Conservation (phyloP, 352 stramenopile genomes). For the Bremia lactucae region DNA sequence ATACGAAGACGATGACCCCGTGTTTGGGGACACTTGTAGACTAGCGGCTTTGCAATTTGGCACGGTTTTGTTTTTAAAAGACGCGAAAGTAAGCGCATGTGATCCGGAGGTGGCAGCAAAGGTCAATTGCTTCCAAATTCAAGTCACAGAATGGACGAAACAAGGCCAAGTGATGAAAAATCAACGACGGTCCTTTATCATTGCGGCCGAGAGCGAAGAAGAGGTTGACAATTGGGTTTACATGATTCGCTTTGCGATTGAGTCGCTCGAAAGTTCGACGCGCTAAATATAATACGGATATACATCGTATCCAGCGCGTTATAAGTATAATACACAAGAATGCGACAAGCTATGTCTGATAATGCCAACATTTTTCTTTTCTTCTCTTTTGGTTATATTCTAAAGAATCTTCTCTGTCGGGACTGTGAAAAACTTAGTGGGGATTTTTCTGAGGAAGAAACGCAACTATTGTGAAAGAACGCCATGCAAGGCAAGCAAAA, state of each 20-base stretch:
- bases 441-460: no score
- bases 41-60: conserved; percentile 17
- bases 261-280: conserved; percentile 79
- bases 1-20: conserved; percentile 43
- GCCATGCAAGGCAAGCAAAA: no score
- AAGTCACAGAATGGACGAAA: conserved; percentile 77
- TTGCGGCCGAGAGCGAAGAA: conserved; percentile 59
- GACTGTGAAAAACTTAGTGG: no score
- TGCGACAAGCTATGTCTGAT: no score
- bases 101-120: conserved; percentile 61
- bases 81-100: conserved; percentile 62
- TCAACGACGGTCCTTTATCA: conserved; percentile 54
- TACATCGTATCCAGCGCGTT: no score
- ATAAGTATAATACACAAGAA: no score
- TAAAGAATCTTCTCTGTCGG: no score
- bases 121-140: conserved; percentile 78
- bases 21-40: neutral
- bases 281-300: no score
- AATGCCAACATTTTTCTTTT: no score
- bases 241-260: conserved; percentile 78
- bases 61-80: conserved; percentile 60
- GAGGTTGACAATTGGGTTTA: conserved; percentile 81
- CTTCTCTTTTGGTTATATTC: no score
- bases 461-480: no score
- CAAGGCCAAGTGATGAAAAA: conserved; percentile 58